Percentiles rank a stretch among this genome's conserved stretches.
Evolutionary conservation across 1,284 basidiomycete species (phyloP).

Genomic region (Apiotrichum mycotoxinovorans): DNA sequence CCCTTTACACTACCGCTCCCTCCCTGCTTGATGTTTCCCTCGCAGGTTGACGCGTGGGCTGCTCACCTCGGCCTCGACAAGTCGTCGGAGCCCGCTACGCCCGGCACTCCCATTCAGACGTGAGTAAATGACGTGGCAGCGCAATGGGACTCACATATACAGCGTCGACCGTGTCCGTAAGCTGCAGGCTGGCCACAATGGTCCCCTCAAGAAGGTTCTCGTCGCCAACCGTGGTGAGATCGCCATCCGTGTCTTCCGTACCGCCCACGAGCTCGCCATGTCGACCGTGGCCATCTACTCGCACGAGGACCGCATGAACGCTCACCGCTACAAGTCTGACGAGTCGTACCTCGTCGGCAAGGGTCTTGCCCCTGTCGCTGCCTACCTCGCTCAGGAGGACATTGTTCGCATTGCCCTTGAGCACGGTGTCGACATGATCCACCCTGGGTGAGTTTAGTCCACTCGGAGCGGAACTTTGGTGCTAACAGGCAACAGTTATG

Average conservation of each 20-base stretch:
- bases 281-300: slow-evolving; percentile 99
- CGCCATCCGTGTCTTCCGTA: slow-evolving; percentile 97
- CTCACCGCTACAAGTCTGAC: slow-evolving; percentile 98
- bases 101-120: slow-evolving; percentile 32
- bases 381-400: slow-evolving; percentile 96
- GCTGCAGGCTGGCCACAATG: slow-evolving; percentile 84
- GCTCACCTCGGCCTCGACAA: slow-evolving; percentile 39
- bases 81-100: slow-evolving; percentile 28
- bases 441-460: slow-evolving; percentile 69
- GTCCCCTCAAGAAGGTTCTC: slow-evolving; percentile 86
- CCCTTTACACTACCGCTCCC: not conserved
- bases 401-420: slow-evolving; percentile 93
- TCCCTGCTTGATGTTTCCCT: not conserved
- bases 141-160: slow-evolving; percentile 13
- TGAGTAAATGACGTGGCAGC: slow-evolving; percentile 20
- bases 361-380: slow-evolving; percentile 89
- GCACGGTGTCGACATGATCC: slow-evolving; percentile 99
- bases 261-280: slow-evolving; percentile 98
- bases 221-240: slow-evolving; percentile 99
- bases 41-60: slow-evolving; percentile 45
- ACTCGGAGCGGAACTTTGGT: not conserved
- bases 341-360: slow-evolving; percentile 98
- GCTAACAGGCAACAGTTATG: slow-evolving; percentile 65
- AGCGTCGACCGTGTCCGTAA: slow-evolving; percentile 87
- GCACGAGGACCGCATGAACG: slow-evolving; percentile 90